These are phyloP conservation scores for Bryoglossum gracile DNA, from an alignment of 495 filamentous ascomycete species.

Conservation along the genomic window DNA sequence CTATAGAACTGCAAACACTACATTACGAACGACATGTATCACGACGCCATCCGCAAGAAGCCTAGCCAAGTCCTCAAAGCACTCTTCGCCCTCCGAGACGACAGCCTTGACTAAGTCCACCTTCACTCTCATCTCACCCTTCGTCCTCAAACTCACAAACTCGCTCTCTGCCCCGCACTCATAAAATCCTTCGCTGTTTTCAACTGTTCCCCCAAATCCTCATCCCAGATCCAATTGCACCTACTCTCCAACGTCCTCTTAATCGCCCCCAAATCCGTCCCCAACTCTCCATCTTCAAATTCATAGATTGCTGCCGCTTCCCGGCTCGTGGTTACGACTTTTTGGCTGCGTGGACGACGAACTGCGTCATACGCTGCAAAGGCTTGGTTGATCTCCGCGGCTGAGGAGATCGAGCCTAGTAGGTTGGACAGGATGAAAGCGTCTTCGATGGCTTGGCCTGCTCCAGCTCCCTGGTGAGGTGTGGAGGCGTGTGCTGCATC, in stretches of 20 bases:
- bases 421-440: constrained; percentile 52
- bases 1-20: constrained; percentile 59
- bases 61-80: constrained; percentile 65
- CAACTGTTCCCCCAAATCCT: constrained; percentile 28
- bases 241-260: constrained; percentile 34
- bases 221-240: constrained; percentile 45
- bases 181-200: constrained; percentile 24
- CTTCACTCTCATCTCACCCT: too few relatives aligned
- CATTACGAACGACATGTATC: constrained; percentile 80
- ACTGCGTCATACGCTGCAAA: constrained; percentile 57
- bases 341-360: constrained; percentile 42
- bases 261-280: constrained; percentile 38
- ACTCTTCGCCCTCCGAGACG: constrained; percentile 65
- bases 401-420: constrained; percentile 37
- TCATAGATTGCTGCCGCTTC: constrained; percentile 35
- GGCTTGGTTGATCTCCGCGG: constrained; percentile 37
- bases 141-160: not conserved
- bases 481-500: constrained; percentile 66
- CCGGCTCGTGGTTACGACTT: constrained; percentile 36
- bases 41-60: constrained; percentile 68
- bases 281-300: constrained; percentile 35
- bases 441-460: constrained; percentile 64
- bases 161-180: not conserved
- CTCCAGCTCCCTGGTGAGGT: constrained; percentile 63
- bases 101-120: constrained; percentile 54